Conservation (phyloP, 2,329 filamentous ascomycete species). For the Ophiocordyceps camponoti-floridani region DNA sequence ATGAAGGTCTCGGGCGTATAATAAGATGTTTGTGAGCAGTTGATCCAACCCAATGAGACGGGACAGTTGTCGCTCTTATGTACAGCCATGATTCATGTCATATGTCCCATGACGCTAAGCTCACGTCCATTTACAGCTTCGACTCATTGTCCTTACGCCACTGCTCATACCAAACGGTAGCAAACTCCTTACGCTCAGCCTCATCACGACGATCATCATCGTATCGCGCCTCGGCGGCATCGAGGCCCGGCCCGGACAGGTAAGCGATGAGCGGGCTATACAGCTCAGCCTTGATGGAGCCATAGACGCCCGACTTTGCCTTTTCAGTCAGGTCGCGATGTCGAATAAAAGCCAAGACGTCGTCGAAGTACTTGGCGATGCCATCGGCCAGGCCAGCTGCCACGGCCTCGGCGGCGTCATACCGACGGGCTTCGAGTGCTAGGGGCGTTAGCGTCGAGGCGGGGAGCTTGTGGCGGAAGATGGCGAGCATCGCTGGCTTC, state of each 20-base stretch:
- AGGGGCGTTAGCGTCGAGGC: constrained; percentile 40
- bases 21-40: too few species aligned
- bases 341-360: constrained; percentile 39
- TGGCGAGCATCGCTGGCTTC: constrained; percentile 51
- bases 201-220: constrained; percentile 20
- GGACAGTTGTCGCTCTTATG: not conserved
- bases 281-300: constrained; percentile 58
- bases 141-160: constrained; percentile 23
- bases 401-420: constrained; percentile 43
- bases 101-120: not conserved
- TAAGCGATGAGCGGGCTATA: constrained; percentile 45
- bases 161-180: constrained; percentile 29
- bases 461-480: constrained; percentile 55
- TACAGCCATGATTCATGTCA: not conserved
- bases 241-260: constrained; percentile 33
- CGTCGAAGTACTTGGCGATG: constrained; percentile 36
- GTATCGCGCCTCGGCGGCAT: constrained; percentile 29
- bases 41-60: too few species aligned
- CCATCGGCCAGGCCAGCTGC: constrained; percentile 51
- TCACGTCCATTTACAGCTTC: constrained; percentile 15
- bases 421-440: constrained; percentile 58
- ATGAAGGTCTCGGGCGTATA: too few species aligned
- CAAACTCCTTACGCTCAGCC: constrained; percentile 22
- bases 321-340: constrained; percentile 43
- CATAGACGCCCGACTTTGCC: constrained; percentile 48